A percentile compares a stretch with the other conserved stretches of the same genome.
These are phyloP conservation scores for Hyaloscypha bicolor DNA, from an alignment of 495 filamentous ascomycete species.

Conservation along the genomic window DNA sequence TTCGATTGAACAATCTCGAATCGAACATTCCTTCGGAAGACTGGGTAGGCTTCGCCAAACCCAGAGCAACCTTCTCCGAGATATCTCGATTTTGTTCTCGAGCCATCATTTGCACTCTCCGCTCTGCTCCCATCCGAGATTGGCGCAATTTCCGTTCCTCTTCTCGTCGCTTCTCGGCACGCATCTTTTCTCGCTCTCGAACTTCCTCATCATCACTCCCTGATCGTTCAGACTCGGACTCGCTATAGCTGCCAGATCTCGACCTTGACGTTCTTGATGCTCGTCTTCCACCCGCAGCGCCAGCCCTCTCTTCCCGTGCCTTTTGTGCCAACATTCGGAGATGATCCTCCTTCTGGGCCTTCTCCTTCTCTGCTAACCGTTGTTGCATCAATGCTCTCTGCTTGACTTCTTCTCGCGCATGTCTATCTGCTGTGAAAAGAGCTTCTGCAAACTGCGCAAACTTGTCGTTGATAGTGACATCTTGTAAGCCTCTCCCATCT, in stretches of 20 bases:
- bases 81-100: constrained; percentile 97
- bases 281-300: constrained; percentile 53
- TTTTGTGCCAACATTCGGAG: constrained; percentile 88
- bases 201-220: constrained; percentile 73
- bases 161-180: constrained; percentile 77
- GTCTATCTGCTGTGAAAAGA: constrained; percentile 89
- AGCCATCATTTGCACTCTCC: constrained; percentile 86
- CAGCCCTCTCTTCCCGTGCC: constrained; percentile 78
- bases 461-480: constrained; percentile 98
- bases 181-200: constrained; percentile 74
- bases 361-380: constrained; percentile 94
- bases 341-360: constrained; percentile 89
- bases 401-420: constrained; percentile 93
- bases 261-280: constrained; percentile 41
- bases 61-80: constrained; percentile 94
- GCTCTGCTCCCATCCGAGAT: constrained; percentile 93
- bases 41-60: constrained; percentile 91
- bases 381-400: constrained; percentile 95
- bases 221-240: constrained; percentile 60
- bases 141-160: constrained; percentile 89
- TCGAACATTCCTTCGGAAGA: constrained; percentile 94
- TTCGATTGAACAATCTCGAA: constrained; percentile 92
- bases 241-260: constrained; percentile 54
- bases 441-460: constrained; percentile 97
- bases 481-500: constrained; percentile 88